Conservation (phyloP, 345 rosid species). For the Nasturtium officinale region DNA sequence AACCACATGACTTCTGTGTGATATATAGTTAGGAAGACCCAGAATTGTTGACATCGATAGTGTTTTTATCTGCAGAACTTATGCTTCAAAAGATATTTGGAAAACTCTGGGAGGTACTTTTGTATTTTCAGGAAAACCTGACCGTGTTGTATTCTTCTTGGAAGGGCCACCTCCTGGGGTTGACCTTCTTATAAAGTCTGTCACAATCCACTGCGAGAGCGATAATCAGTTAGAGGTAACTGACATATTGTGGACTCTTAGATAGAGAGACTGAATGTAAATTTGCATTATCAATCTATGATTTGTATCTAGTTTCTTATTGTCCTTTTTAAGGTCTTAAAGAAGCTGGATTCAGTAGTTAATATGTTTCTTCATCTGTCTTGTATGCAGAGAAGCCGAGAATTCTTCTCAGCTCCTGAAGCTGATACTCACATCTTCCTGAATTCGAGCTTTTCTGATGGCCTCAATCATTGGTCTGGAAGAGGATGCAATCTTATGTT, state of each 20-base stretch:
- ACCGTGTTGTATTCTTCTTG: conserved; percentile 69
- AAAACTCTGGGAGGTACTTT: conserved; percentile 77
- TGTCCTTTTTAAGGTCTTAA: conserved; percentile 13
- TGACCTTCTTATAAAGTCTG: conserved; percentile 75
- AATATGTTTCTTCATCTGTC: conserved; percentile 6
- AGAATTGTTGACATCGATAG: conserved; percentile 18
- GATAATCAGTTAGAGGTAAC: conserved; percentile 56
- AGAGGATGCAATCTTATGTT: conserved; percentile 81
- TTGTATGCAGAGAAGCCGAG: conserved; percentile 35
- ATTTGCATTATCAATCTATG: neutral
- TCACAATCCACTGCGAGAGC: conserved; percentile 51
- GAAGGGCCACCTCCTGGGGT: conserved; percentile 94
- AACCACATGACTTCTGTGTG: conserved; percentile 4
- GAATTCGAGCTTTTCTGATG: conserved; percentile 81
- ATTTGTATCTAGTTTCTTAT: conserved; percentile 6
- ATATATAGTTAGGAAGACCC: neutral
- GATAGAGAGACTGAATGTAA: neutral
- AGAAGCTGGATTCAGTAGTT: neutral
- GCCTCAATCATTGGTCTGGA: conserved; percentile 87
- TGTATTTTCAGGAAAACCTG: conserved; percentile 62
- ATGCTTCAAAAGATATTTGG: conserved; percentile 69
- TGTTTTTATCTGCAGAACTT: conserved; percentile 55
- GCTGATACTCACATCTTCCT: conserved; percentile 60
- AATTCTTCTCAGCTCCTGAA: conserved; percentile 43
- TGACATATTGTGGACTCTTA: conserved; percentile 9